Evolutionary conservation across 2,329 filamentous ascomycete species (phyloP).

Genomic region (Penicillium sp.): DNA sequence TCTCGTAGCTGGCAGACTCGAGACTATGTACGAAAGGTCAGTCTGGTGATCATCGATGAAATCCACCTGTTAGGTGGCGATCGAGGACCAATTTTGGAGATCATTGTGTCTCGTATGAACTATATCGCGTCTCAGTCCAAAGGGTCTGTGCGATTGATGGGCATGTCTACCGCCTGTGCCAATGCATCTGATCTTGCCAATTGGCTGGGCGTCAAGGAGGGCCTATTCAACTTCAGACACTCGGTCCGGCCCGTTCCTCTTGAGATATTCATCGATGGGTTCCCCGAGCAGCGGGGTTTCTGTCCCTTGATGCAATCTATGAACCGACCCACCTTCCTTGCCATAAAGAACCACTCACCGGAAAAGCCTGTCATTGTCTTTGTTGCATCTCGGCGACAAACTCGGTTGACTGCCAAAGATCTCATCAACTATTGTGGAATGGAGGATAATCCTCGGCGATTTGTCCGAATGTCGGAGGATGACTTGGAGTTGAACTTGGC

Average conservation of each 20-base stretch:
- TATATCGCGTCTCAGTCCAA: slow-evolving; percentile 95
- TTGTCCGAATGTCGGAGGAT: slow-evolving; percentile 90
- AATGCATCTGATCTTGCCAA: slow-evolving; percentile 92
- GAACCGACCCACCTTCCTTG: slow-evolving; percentile 94
- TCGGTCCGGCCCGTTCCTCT: slow-evolving; percentile 93
- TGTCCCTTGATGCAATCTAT: slow-evolving; percentile 98
- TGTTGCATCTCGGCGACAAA: slow-evolving; percentile 90
- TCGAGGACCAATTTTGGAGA: slow-evolving; percentile 93
- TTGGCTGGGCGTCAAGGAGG: slow-evolving; percentile 95
- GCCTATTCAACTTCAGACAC: slow-evolving; percentile 93
- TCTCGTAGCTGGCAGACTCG: slow-evolving; percentile 97
- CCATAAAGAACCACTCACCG: slow-evolving; percentile 93
- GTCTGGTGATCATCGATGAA: slow-evolving; percentile 95
- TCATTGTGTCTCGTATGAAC: slow-evolving; percentile 91
- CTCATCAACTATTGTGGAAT: slow-evolving; percentile 96
- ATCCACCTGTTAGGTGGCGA: slow-evolving; percentile 96
- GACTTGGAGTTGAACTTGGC: slow-evolving; percentile 83
- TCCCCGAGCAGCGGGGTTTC: slow-evolving; percentile 90
- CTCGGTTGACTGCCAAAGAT: slow-evolving; percentile 88
- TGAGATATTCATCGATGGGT: slow-evolving; percentile 95
- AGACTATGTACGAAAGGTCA: slow-evolving; percentile 91
- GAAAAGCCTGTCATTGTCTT: slow-evolving; percentile 98
- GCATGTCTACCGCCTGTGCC: slow-evolving; percentile 98
- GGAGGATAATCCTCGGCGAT: slow-evolving; percentile 93
- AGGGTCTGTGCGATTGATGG: slow-evolving; percentile 78